phyloP scores from a whole-genome alignment of 352 stramenopile species.

The Phytopythium cucurbitacearum region DNA sequence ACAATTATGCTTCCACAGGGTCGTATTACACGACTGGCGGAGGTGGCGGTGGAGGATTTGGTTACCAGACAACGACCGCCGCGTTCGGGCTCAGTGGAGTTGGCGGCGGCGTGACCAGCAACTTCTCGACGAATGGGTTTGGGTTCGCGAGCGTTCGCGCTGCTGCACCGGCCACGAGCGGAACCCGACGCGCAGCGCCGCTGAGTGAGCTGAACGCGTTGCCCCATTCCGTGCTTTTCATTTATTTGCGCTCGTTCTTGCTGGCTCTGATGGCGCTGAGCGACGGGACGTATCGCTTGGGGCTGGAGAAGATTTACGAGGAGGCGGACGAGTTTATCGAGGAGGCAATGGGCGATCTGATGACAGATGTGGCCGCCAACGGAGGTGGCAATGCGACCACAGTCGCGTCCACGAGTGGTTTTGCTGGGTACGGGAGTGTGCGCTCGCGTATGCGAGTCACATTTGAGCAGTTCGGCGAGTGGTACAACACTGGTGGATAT shows the following conservation, averaged over 20 bases:
- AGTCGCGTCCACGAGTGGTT: constrained; percentile 15
- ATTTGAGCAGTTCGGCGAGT: constrained; percentile 90
- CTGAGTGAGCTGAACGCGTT: constrained; percentile 53
- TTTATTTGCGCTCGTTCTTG: constrained; percentile 83
- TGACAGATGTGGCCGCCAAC: constrained; percentile 68
- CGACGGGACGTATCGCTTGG: constrained; percentile 74
- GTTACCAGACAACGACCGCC: constrained; percentile 13
- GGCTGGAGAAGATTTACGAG: constrained; percentile 82
- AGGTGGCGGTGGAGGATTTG: constrained; percentile 20
- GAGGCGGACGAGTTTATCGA: constrained; percentile 86
- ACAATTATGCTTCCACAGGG: constrained; percentile 49
- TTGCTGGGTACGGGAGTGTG: constrained; percentile 60
- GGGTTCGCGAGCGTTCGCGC: constrained; percentile 55
- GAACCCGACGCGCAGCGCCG: constrained; percentile 27
- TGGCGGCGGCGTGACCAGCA: constrained; percentile 28
- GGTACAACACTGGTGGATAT: constrained; percentile 84
- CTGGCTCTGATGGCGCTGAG: constrained; percentile 84
- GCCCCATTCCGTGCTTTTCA: constrained; percentile 78
- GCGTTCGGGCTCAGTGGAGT: constrained; percentile 28
- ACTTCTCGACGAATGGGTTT: constrained; percentile 53
- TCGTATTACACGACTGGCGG: constrained; percentile 14
- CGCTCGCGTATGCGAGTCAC: constrained; percentile 70
- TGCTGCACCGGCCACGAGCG: constrained; percentile 20
- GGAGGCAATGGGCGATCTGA: constrained; percentile 81
- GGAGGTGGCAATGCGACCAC: constrained; percentile 27